Evolutionary conservation across 805 yeast species (phyloP).

Genomic region (Wickerhamia fluorescens): DNA sequence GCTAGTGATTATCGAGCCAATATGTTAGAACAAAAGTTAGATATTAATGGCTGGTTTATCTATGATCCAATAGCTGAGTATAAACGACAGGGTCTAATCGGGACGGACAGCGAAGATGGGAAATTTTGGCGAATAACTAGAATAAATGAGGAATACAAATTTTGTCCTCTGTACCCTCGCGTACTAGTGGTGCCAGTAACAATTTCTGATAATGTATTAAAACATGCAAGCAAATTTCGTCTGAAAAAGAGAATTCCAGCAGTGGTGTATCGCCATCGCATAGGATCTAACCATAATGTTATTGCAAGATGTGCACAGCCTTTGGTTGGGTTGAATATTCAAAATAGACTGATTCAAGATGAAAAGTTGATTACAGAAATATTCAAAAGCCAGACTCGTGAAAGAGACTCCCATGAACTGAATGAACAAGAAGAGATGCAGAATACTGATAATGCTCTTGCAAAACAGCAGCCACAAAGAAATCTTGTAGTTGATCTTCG

Average conservation of each 20-base stretch:
- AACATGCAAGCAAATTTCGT: constrained; percentile 78
- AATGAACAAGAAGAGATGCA: constrained; percentile 15
- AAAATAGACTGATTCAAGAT: constrained; percentile 84
- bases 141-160: constrained; percentile 56
- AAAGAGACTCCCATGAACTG: constrained; percentile 11
- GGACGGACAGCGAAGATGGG: constrained; percentile 8
- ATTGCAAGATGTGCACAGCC: constrained; percentile 93
- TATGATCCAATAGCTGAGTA: constrained; percentile 63
- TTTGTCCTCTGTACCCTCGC: constrained; percentile 74
- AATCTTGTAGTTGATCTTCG: constrained; percentile 84
- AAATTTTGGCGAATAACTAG: constrained; percentile 63
- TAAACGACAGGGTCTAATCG: constrained; percentile 59
- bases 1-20: constrained; percentile 81
- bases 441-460: background rate
- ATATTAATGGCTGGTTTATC: constrained; percentile 59
- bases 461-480: constrained; percentile 27
- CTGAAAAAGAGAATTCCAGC: constrained; percentile 84
- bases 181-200: constrained; percentile 62
- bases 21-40: constrained; percentile 48
- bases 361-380: constrained; percentile 74
- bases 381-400: constrained; percentile 49
- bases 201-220: constrained; percentile 74
- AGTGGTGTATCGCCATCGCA: constrained; percentile 63
- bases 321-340: constrained; percentile 73
- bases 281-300: constrained; percentile 54